A percentile compares a stretch with the other conserved stretches of the same genome.
Evolutionary conservation across 768 basidiomycete genomes (phyloP).

Genomic region (Boletus rufocinnamomeus): DNA sequence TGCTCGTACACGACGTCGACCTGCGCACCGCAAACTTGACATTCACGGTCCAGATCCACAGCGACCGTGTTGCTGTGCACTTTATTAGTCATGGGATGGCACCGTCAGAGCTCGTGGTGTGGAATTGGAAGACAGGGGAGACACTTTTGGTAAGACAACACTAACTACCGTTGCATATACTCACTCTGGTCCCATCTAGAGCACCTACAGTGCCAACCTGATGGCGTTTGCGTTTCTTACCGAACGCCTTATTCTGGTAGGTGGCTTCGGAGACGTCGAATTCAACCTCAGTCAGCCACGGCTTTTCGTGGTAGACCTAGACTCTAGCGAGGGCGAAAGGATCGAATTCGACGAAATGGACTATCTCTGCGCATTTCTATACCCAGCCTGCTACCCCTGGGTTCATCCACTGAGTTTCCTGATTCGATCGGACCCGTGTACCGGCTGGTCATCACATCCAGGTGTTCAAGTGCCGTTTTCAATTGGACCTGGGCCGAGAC

Average conservation of each 20-base stretch:
- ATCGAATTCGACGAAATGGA: constrained; percentile 34
- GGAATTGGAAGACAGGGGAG: constrained; percentile 67
- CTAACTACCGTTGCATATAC: neutral
- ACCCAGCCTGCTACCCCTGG: constrained; percentile 38
- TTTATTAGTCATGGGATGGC: constrained; percentile 38
- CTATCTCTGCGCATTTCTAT: constrained; percentile 42
- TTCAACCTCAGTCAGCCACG: constrained; percentile 27
- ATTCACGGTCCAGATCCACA: constrained; percentile 57
- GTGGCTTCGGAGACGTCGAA: constrained; percentile 27
- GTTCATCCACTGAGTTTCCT: constrained; percentile 37
- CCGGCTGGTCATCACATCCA: constrained; percentile 42
- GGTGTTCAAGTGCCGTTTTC: constrained; percentile 48
- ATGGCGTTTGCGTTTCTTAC: constrained; percentile 46
- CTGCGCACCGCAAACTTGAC: constrained; percentile 27
- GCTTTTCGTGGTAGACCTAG: constrained; percentile 45
- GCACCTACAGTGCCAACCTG: constrained; percentile 36
- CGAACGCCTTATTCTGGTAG: constrained; percentile 42
- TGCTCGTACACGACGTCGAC: constrained; percentile 33
- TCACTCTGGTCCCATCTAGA: constrained; percentile 14
- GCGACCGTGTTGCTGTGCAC: constrained; percentile 52
- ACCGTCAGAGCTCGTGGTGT: constrained; percentile 53
- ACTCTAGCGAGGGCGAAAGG: constrained; percentile 31
- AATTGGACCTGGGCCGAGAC: constrained; percentile 40
- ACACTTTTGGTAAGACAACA: constrained; percentile 47
- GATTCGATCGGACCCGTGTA: constrained; percentile 58